Percentiles rank a stretch among this genome's conserved stretches.
Evolutionary conservation across 805 yeast species (phyloP).

Genomic region (Kodamaea sagamina): DNA sequence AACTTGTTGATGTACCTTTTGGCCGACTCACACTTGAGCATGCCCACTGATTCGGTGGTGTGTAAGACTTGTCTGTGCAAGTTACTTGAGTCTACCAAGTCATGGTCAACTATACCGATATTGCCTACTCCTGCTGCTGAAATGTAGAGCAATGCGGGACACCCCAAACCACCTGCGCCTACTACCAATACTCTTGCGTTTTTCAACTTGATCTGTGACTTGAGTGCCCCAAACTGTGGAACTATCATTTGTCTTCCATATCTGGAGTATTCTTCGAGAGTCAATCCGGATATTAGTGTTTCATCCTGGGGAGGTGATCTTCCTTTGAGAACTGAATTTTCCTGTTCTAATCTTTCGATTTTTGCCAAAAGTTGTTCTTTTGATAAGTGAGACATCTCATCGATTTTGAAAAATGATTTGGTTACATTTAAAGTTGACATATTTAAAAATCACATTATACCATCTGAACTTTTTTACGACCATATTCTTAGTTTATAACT

Average conservation of each 20-base stretch:
- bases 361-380: constrained; percentile 25
- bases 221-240: constrained; percentile 62
- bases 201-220: constrained; percentile 59
- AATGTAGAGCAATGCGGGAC: constrained; percentile 83
- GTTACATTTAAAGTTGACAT: too few species aligned
- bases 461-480: too few species aligned
- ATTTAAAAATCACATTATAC: too few species aligned
- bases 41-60: constrained; percentile 63
- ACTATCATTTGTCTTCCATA: constrained; percentile 97
- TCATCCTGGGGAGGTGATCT: not conserved
- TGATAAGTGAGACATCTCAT: constrained; percentile 7
- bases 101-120: constrained; percentile 87
- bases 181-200: constrained; percentile 66
- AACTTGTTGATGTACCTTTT: constrained; percentile 48
- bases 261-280: constrained; percentile 68
- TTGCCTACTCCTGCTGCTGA: constrained; percentile 86
- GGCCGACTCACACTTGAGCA: constrained; percentile 81
- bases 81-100: constrained; percentile 79
- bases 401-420: not conserved
- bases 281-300: not conserved
- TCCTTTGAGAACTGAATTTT: constrained; percentile 17
- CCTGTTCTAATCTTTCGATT: constrained; percentile 23
- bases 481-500: too few species aligned
- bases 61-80: constrained; percentile 90
- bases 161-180: constrained; percentile 97